Base-by-base conservation (phyloP, 2,329 filamentous ascomycete species). In the Nothopassalora personata region DNA sequence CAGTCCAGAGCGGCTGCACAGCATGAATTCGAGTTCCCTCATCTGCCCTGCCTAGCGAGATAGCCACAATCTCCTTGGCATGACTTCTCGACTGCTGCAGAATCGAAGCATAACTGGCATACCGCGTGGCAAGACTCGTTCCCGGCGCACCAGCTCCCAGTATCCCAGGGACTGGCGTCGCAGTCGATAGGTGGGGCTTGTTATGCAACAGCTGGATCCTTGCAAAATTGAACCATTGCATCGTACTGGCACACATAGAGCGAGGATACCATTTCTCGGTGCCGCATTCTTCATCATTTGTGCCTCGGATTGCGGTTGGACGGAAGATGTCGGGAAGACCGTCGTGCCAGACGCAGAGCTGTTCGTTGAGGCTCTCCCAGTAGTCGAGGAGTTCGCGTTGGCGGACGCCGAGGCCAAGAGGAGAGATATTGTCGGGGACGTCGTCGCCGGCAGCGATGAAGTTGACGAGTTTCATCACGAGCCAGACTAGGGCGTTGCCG, bases 191-290 rank as follows among this genome's bases (percentile, higher is more conserved):
- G 15, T 80, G 77, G 0, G 82, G 83, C 59, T 82, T 80, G 65
- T 87, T 86, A 62, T 86, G 78, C 11, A 85, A 76, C 0, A 88
- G 70, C 4, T 86, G 77, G 10, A 87, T 83, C 47, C 82, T 79
- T 0, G 83, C 83, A 75, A 87, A 86, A 66, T 87, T 82, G 62
- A 85, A 87, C 57, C 79, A 80, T 65, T 86, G 84, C 79, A 87
- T 86, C 18, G 63, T 86, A 87, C 60, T 80, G 80, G 66, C 86
- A 84, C 79, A 87, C 86, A 84, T 85, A 88, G 11, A 86, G 78
- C 67, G 86, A 70, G 28, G 68, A 63, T 34, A 58, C 61, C 39
- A 57, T 53, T 34, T 63, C 58, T 34, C 34, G 9, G 30, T 53
- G 19, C 36, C 60, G 64, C n/a, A 68, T 66, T 13, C 36, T 4